These are phyloP conservation scores for Colletotrichum orbiculare DNA, from an alignment of 2,329 filamentous ascomycete genomes.

Conservation along the genomic window DNA sequence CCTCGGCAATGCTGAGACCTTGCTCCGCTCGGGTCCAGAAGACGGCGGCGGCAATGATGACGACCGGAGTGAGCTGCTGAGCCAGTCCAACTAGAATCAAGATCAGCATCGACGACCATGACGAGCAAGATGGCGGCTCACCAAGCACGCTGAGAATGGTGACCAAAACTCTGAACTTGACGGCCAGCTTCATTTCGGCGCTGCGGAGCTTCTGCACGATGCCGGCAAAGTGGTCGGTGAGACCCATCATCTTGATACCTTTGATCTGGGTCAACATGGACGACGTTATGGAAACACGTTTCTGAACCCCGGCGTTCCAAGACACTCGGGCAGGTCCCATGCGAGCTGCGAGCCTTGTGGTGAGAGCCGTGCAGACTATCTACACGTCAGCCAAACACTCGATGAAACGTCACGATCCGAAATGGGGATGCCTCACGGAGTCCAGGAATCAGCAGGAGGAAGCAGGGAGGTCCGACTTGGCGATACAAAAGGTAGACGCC, in stretches of 20 bases:
- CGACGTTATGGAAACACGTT: conserved; percentile 52
- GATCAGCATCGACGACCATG: neutral
- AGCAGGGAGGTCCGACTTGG: conserved; percentile 46
- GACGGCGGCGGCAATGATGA: conserved; percentile 48
- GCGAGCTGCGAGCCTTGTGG: conserved; percentile 38
- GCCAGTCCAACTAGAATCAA: conserved; percentile 40
- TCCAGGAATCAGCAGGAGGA: conserved; percentile 44
- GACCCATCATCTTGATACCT: conserved; percentile 56
- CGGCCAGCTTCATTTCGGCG: conserved; percentile 51
- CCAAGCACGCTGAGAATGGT: conserved; percentile 45
- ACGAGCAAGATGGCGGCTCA: conserved; percentile 22
- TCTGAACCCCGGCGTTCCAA: conserved; percentile 55
- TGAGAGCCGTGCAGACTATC: conserved; percentile 44
- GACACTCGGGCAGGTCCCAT: conserved; percentile 48
- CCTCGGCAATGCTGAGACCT: conserved; percentile 46
- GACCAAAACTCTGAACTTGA: conserved; percentile 49
- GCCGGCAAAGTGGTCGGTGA: conserved; percentile 46
- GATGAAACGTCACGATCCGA: neutral
- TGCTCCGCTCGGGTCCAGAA: conserved; percentile 45
- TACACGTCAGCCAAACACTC: conserved; percentile 45
- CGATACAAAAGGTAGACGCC: conserved; percentile 49
- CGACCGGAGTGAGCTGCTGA: conserved; percentile 44
- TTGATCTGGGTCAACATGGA: conserved; percentile 55
- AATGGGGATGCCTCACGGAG: conserved; percentile 38
- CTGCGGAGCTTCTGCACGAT: conserved; percentile 50